Evolutionary conservation across 1,284 basidiomycete species (phyloP).

Genomic region (Termitomyces sp.): DNA sequence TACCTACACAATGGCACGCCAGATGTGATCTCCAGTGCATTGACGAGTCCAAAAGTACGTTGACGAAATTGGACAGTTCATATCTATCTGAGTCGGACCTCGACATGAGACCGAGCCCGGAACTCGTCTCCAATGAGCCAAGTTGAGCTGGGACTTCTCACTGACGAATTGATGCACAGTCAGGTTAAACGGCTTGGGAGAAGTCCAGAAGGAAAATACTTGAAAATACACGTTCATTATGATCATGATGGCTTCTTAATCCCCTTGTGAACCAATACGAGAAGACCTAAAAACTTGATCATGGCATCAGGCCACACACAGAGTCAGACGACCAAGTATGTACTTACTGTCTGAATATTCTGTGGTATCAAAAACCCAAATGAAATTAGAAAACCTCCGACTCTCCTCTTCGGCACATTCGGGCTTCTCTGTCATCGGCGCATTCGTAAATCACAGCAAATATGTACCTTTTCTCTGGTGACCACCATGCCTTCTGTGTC

Average conservation of each 20-base stretch:
- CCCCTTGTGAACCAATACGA: neutral
- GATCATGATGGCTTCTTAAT: neutral
- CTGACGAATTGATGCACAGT: no score
- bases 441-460: no score
- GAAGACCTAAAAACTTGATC: neutral
- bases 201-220: conserved; percentile 26
- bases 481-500: no score
- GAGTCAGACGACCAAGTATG: no score
- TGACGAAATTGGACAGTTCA: conserved; percentile 38
- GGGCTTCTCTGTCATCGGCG: no score
- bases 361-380: no score
- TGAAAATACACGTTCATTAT: conserved; percentile 28
- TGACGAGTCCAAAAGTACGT: conserved; percentile 56
- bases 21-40: conserved; percentile 45
- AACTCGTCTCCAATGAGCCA: conserved; percentile 60
- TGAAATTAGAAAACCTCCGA: no score
- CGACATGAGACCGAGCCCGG: neutral
- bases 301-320: neutral
- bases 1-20: conserved; percentile 42
- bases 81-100: no score
- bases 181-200: no score
- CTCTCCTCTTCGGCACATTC: no score
- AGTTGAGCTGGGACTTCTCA: conserved; percentile 33
- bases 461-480: no score
- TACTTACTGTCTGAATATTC: no score